Evolutionary conservation across 2,329 filamentous ascomycete genomes (phyloP), one percentile per base, ranked within the genome.

Genomic region (Xylariales sp.): DNA sequence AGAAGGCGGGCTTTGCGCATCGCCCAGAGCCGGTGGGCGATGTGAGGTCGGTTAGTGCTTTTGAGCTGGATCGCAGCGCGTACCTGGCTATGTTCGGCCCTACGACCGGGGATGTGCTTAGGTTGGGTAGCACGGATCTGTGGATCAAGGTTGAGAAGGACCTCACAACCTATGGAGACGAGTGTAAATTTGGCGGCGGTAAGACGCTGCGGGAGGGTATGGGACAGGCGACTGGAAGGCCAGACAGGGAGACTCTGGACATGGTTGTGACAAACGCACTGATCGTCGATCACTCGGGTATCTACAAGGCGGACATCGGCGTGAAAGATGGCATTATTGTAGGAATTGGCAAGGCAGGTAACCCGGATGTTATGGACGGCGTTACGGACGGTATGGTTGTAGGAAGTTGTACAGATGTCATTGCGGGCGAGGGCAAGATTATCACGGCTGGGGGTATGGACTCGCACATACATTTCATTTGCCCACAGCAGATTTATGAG

Each of bases 221-320:
- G 90, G 91, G 90, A 3, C 90, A 96, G 68, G 87, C 89, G 4
- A 84, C 83, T 18, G 90, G 88, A 4, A 75, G 87, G 31, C 65
- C 76, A 0, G 84, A 91, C 53, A 70, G 73, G 3, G 81, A 90
- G 18, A 80, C 79, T 18, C 67, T 96, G 44, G 91, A 97, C 60
- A 77, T 91, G 34, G 87, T 95, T 18, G 80, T 97, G 45, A 88
- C 83, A 2, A 97, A 96, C 55, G 91, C 90, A 4, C 68, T 97
- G 49, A 84, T 97, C 27, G 75, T 97, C 15, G 91, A 97, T 66
- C 94, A 85, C 77, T 84, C 78, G 1, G 91, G 91, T 35, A 95
- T 97, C 57, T 94, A 88, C 73, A 97, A 97, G 68, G 91, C 90
- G 5, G 91, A 97, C 61, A 95, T 97, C 58, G 91, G 91, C 20